Conservation (phyloP, 495 filamentous ascomycete species). For the Emericellopsis terricola region DNA sequence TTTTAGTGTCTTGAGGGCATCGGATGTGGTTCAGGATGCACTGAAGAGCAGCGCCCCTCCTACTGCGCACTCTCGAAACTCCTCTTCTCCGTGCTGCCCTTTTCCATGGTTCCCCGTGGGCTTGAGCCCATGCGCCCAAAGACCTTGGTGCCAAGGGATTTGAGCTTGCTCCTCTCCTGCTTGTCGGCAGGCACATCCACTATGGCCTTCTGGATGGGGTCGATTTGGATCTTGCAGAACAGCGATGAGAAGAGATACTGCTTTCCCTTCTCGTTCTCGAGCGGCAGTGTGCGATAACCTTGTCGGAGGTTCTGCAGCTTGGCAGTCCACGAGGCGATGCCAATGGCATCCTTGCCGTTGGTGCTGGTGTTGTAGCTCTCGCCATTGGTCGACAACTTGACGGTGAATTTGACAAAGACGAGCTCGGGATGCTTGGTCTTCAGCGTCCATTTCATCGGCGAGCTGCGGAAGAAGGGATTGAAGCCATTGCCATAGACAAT, state of each 20-base stretch:
- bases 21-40: no score
- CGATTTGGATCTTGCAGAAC: constrained; percentile 68
- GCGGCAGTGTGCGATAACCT: constrained; percentile 91
- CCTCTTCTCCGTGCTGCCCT: constrained; percentile 23
- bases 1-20: no score
- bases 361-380: constrained; percentile 29
- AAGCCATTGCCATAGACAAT: constrained; percentile 78
- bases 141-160: constrained; percentile 27
- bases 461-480: constrained; percentile 60
- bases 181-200: constrained; percentile 20
- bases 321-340: constrained; percentile 74
- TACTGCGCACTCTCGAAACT: constrained; percentile 2
- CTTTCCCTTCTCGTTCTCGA: constrained; percentile 76
- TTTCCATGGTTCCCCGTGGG: constrained; percentile 28
- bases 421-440: constrained; percentile 84
- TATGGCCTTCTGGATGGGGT: constrained; percentile 33
- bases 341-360: constrained; percentile 38
- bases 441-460: constrained; percentile 49
- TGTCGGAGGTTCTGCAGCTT: constrained; percentile 80
- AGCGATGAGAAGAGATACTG: constrained; percentile 88
- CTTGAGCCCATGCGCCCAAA: constrained; percentile 21
- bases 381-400: constrained; percentile 63
- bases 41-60: no score
- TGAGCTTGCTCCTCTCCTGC: constrained; percentile 26
- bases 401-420: constrained; percentile 86